A percentile compares a stretch with the other conserved stretches of the same genome.
These are phyloP conservation scores for Colletotrichum karsti DNA, from an alignment of 2,329 filamentous ascomycete species.

Conservation along the genomic window DNA sequence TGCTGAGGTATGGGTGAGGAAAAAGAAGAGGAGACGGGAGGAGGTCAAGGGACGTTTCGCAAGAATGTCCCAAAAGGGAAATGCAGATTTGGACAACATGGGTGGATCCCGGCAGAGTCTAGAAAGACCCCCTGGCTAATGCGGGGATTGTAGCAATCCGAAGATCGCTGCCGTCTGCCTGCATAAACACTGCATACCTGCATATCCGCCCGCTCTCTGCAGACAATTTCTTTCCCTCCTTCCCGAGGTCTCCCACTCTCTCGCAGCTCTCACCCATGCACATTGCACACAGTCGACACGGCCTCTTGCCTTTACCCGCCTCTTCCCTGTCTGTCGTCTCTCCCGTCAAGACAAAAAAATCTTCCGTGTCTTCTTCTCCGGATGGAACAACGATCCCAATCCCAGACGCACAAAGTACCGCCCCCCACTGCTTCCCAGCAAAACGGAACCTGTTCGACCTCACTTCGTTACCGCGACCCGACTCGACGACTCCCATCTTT, in stretches of 20 bases:
- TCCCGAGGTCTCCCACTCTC: not conserved
- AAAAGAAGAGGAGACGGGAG: not conserved
- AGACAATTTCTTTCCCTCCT: not conserved
- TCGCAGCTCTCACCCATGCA: not conserved
- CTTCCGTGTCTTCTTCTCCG: constrained; percentile 6
- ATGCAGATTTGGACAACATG: constrained; percentile 12
- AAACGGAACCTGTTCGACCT: not conserved
- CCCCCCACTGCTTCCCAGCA: constrained; percentile 11
- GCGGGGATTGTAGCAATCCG: constrained; percentile 24
- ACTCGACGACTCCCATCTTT: not conserved
- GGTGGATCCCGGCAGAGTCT: constrained; percentile 20
- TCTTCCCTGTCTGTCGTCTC: not conserved
- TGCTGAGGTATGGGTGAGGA: not conserved
- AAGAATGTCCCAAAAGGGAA: constrained; percentile 34
- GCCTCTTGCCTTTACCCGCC: not conserved
- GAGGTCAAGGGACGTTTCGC: constrained; percentile 30
- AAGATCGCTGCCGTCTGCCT: constrained; percentile 21
- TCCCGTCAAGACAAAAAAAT: constrained; percentile 1
- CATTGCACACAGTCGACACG: too few species aligned
- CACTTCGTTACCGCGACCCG: not conserved
- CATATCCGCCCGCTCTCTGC: not conserved
- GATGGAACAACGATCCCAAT: constrained; percentile 3
- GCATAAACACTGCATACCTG: not conserved
- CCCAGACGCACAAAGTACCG: not conserved
- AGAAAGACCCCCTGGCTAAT: constrained; percentile 16